Conservation (phyloP, 495 filamentous ascomycete species). For the Penicillium antarcticum region DNA sequence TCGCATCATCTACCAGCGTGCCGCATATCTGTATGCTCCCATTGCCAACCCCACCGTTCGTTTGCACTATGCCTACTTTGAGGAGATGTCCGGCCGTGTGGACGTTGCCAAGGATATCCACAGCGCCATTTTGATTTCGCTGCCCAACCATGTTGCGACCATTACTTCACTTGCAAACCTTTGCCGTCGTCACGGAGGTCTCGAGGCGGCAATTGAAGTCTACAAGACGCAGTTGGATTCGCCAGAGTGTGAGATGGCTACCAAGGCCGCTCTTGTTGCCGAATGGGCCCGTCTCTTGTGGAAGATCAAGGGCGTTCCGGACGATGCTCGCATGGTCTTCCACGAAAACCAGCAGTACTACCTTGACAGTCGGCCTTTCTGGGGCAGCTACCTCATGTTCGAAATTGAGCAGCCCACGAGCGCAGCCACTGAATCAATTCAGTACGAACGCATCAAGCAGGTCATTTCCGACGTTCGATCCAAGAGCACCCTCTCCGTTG, state of each 20-base stretch:
- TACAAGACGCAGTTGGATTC: conserved; percentile 79
- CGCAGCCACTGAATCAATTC: conserved; percentile 57
- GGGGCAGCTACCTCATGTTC: conserved; percentile 84
- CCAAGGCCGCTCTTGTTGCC: conserved; percentile 81
- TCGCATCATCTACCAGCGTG: conserved; percentile 88
- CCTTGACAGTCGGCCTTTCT: conserved; percentile 85
- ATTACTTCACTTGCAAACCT: conserved; percentile 88
- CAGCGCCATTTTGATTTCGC: conserved; percentile 64
- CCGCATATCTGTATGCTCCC: conserved; percentile 77
- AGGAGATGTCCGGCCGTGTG: conserved; percentile 74
- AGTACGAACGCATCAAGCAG: conserved; percentile 71
- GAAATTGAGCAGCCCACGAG: conserved; percentile 85
- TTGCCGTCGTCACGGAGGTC: conserved; percentile 76
- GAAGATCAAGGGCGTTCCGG: conserved; percentile 82
- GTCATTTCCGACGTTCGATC: conserved; percentile 75
- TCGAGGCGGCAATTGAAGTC: conserved; percentile 83
- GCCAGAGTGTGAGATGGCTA: conserved; percentile 66
- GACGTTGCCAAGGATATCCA: conserved; percentile 83
- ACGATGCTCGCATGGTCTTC: conserved; percentile 85
- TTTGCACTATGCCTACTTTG: conserved; percentile 90
- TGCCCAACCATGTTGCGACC: conserved; percentile 79
- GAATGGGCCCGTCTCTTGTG: conserved; percentile 89
- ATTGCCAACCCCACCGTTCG: conserved; percentile 77
- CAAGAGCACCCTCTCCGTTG: conserved; percentile 67
- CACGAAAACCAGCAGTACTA: conserved; percentile 81